These are phyloP conservation scores for Phlebiopsis flavidoalba DNA, from an alignment of 768 basidiomycete genomes.

Conservation along the genomic window DNA sequence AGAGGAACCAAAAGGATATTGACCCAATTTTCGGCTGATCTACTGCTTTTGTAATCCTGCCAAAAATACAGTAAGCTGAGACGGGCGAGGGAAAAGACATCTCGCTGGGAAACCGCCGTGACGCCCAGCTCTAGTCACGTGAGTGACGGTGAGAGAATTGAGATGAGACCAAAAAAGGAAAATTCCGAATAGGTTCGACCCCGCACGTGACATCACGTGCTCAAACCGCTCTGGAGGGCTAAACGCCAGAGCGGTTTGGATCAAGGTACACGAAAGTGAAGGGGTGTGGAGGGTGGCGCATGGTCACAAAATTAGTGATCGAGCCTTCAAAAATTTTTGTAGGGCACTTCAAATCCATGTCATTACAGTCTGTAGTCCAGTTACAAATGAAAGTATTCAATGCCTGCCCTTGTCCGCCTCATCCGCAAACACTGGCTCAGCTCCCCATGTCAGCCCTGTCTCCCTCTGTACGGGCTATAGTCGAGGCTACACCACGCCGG, in stretches of 20 bases:
- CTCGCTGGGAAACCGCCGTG: too few relatives aligned
- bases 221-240: background rate
- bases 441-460: background rate
- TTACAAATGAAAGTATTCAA: too few relatives aligned
- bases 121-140: too few relatives aligned
- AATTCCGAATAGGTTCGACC: background rate
- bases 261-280: background rate
- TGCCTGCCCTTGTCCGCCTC: background rate
- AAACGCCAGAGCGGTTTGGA: background rate
- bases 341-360: background rate
- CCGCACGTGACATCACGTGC: background rate
- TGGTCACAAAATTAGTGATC: background rate
- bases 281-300: background rate
- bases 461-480: background rate
- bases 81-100: too few relatives aligned
- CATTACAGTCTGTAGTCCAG: background rate
- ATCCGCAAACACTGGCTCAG: too few relatives aligned
- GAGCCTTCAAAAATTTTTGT: background rate
- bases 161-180: too few relatives aligned
- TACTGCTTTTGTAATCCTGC: too few relatives aligned
- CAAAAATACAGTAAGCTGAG: too few relatives aligned
- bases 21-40: too few relatives aligned
- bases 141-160: too few relatives aligned
- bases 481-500: background rate
- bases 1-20: too few relatives aligned